Evolutionary conservation across 2,329 filamentous ascomycete species (phyloP), one percentile per base, ranked within the genome.

Genomic region (Nemania sp.): DNA sequence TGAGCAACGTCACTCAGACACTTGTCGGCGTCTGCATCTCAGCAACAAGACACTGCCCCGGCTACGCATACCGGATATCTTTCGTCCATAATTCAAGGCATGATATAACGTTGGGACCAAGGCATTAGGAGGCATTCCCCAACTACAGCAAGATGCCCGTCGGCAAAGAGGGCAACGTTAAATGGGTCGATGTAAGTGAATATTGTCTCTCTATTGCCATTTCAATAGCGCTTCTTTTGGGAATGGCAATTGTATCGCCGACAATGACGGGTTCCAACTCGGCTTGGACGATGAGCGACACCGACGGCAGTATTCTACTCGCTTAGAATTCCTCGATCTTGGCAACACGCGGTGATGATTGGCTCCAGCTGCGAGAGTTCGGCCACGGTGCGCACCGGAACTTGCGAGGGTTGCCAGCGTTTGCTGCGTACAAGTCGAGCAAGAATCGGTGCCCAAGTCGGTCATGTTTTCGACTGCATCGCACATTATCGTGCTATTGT

Each of bases 111-210:
- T 67, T 26, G 45, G 52, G 15, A 45, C 69, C 29, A 49, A 58
- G 35, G 29, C 32, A 45, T 47, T 41, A 47, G 62, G 66, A 57
- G 62, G 62, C 24, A 38, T 59, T 64, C 66, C 43, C 52, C 66
- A 56, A 68, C 53, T 57, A 49, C n/a, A 43, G 80, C 83, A 75
- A 61, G 22, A 83, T 83, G 81, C 77, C 80, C 27, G 81, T 83
- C 60, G 81, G 81, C 53, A 81, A 78, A 65, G 81, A 83, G 75
- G 79, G 81, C 69, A 86, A 86, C 69, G 86, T 88, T 24, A 88
- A 88, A 80, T 88, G 86, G 86, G 86, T 88, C 47, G 86, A 88
- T 82, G 86, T 88, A 80, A 77, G 85, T 83, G 38, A 49, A 62
- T 24, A 20, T 59, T 69, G 62, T 67, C 61, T 68, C 58, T 54